Conservation (phyloP, 306 rosid genomes). For the Sphenostylis stenocarpa region DNA sequence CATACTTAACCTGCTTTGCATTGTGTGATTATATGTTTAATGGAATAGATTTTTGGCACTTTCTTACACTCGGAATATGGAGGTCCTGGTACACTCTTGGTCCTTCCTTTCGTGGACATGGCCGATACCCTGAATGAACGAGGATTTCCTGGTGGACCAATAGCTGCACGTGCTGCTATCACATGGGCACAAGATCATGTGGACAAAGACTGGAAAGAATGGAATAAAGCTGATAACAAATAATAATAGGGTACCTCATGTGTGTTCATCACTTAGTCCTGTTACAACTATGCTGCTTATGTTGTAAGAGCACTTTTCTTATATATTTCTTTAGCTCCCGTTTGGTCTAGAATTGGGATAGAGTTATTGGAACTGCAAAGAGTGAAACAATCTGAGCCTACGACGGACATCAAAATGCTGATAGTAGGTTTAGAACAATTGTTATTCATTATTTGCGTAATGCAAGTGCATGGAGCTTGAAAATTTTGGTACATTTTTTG, state of each 20-base stretch:
- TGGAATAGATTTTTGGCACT: constrained; percentile 65
- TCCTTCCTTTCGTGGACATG: constrained; percentile 80
- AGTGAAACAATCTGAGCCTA: not conserved
- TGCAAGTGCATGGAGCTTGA: too few species aligned
- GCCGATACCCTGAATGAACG: constrained; percentile 62
- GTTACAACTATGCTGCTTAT: constrained; percentile 10
- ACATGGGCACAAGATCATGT: constrained; percentile 83
- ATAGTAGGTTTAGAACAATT: not conserved
- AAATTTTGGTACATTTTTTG: not conserved
- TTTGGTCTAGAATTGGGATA: not conserved
- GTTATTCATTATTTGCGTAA: too few species aligned
- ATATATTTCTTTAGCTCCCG: not conserved
- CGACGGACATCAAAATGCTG: not conserved
- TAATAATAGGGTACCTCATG: constrained; percentile 9
- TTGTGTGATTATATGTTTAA: constrained; percentile 6
- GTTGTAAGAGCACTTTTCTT: constrained; percentile 39
- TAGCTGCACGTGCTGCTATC: constrained; percentile 82
- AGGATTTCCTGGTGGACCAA: constrained; percentile 85
- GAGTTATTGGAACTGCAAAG: not conserved
- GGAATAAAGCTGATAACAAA: constrained; percentile 60
- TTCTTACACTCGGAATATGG: constrained; percentile 89
- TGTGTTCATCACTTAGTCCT: not conserved
- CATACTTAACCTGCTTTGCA: constrained; percentile 15
- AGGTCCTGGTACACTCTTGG: constrained; percentile 91
- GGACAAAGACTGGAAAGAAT: constrained; percentile 92